Conservation (phyloP, 306 rosid species). For the Crataegus laevigata region DNA sequence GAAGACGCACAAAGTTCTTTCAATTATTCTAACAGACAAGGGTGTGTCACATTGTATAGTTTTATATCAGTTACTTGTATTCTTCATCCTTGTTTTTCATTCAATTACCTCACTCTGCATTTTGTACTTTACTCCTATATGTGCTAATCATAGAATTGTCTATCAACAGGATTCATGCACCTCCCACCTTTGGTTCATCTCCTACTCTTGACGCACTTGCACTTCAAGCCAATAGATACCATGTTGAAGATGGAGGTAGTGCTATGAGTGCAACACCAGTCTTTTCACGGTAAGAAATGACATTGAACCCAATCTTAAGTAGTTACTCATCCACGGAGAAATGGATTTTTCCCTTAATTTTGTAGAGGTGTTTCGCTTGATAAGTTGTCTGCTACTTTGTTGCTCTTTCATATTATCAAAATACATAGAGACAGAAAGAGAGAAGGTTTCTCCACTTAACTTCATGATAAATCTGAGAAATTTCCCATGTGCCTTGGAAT, state of each 20-base stretch:
- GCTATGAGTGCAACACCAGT: constrained; percentile 45
- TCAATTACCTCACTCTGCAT: not conserved
- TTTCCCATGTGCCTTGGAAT: not conserved
- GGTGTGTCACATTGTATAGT: constrained; percentile 38
- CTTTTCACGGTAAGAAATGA: constrained; percentile 39
- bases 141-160: constrained; percentile 17
- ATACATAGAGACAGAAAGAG: not conserved
- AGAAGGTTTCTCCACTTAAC: not conserved
- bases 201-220: constrained; percentile 70
- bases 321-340: not conserved
- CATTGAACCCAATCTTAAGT: not conserved
- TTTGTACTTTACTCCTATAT: constrained; percentile 7
- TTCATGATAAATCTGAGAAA: not conserved
- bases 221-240: constrained; percentile 44
- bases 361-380: not conserved
- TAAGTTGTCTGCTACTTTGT: not conserved
- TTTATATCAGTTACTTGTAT: constrained; percentile 1
- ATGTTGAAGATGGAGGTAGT: constrained; percentile 58
- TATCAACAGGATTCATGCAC: constrained; percentile 71
- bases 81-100: not conserved
- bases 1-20: constrained; percentile 92
- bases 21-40: constrained; percentile 52
- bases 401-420: not conserved
- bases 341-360: not conserved
- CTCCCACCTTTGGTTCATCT: constrained; percentile 95